Percentiles rank a stretch among this genome's conserved stretches.
These are phyloP conservation scores for Spergularia bocconei DNA, from an alignment of 148 eudicot species.

Conservation along the genomic window DNA sequence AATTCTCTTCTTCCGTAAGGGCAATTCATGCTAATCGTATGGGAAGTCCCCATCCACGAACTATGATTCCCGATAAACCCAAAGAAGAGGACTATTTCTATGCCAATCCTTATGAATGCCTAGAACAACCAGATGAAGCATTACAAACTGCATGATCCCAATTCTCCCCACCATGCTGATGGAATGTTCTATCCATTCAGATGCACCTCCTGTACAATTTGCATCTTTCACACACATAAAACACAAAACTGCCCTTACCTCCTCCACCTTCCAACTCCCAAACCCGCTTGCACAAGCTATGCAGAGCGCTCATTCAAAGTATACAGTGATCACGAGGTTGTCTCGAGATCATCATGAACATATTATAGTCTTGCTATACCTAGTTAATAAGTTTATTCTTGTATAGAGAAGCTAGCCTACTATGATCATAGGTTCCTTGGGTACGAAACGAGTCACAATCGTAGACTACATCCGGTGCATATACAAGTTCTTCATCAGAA, in stretches of 20 bases:
- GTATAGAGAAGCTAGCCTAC: conserved; percentile 34
- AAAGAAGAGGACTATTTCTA: conserved; percentile 60
- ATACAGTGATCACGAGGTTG: conserved; percentile 12
- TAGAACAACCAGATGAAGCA: conserved; percentile 32
- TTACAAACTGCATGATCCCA: conserved; percentile 30
- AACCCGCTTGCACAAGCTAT: not conserved
- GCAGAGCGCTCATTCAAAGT: conserved; percentile 3
- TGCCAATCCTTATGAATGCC: conserved; percentile 51
- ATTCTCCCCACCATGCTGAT: conserved; percentile 18
- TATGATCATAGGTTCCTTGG: conserved; percentile 11
- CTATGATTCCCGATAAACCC: conserved; percentile 42
- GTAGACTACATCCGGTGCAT: conserved; percentile 21
- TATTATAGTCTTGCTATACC: conserved; percentile 9
- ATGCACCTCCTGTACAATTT: conserved; percentile 31
- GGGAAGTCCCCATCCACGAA: conserved; percentile 42
- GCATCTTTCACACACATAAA: conserved; percentile 12
- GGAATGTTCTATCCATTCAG: conserved; percentile 19
- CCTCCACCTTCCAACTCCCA: not conserved
- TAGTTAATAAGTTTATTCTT: conserved; percentile 35
- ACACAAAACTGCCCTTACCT: not conserved
- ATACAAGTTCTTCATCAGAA: conserved; percentile 21
- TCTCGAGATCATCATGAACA: conserved; percentile 26
- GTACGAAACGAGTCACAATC: conserved; percentile 15
- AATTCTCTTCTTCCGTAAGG: conserved; percentile 41
- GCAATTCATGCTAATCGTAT: conserved; percentile 44